Base-by-base conservation (phyloP, 768 basidiomycete species). In the Xerocomellus chrysenteron region DNA sequence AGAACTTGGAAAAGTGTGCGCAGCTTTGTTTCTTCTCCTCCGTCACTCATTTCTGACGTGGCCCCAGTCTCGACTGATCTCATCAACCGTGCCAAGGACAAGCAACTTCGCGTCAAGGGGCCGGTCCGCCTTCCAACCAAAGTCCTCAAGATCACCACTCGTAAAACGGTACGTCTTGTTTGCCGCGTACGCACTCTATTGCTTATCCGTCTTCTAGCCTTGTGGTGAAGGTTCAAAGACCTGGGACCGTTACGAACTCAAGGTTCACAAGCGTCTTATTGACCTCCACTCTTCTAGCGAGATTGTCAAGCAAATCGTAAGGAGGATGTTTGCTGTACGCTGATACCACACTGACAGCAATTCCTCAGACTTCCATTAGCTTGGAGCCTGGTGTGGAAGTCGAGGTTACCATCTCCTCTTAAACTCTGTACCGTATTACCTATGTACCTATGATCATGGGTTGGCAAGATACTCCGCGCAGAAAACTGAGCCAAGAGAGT, bases 221-320 rank as follows among this genome's bases (percentile, higher is more conserved):
- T 98, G 97, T 72, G 97, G 97, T 92, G 97, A 98, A 79, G 97
- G 97, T 82, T 98, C 97, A 67, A 99, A 99, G 88, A 99, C 97
- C 73, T 99, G 97, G 97, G 97, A 99, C 79, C 87, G 92, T 68
- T 98, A 94, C 79, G 96, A 99, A 79, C 88, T 99, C 79, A 95
- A 95, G 82, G 82, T 99, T 60, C 96, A 99, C 88, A 99, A 99
- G 82, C 92, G 97, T 70, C 83, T 99, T 74, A 98, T 99, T 70
- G 97, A 99, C 82, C 81, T 99, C 66, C 93, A 96, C 82, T 95
- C 97, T 50, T 96, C 95, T 60, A 92, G 92, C 74, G 97, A 98
- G 79, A 90, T 98, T 65, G 97, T 99, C 80, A 99, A 98, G 85
- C 96, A 98, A 79, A 99, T 99, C 71, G 96, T 98, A 65, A 71